Conservation (phyloP, 2,329 filamentous ascomycete genomes). For the Raffaelea albimanens region DNA sequence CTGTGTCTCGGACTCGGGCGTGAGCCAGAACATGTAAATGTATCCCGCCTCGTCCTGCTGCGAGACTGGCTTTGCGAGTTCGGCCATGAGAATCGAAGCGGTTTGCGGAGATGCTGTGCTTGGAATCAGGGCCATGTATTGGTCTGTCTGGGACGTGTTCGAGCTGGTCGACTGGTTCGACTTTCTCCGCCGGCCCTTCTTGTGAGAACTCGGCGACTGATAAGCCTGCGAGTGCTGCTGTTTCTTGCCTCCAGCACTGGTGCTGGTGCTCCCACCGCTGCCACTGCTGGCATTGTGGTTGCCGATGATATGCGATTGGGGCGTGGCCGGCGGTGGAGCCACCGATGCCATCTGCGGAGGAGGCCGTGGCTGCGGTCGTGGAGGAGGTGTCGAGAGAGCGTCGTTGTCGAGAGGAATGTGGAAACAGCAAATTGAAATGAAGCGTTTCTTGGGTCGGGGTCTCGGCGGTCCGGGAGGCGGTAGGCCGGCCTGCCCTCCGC, state of each 20-base stretch:
- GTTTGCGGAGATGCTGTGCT: slow-evolving; percentile 55
- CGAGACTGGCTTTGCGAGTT: slow-evolving; percentile 69
- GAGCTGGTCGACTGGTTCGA: slow-evolving; percentile 8
- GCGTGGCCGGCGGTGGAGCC: neutral
- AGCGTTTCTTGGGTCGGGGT: slow-evolving; percentile 21
- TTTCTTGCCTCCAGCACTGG: no score
- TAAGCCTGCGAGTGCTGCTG: no score
- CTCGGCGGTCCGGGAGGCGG: slow-evolving; percentile 12
- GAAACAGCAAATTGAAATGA: slow-evolving; percentile 44
- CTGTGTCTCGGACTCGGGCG: slow-evolving; percentile 49
- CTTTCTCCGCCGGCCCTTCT: slow-evolving; percentile 6
- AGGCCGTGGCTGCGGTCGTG: neutral
- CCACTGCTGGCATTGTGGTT: no score
- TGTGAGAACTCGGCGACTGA: slow-evolving; percentile 4
- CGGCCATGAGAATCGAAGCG: slow-evolving; percentile 60
- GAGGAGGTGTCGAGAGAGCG: slow-evolving; percentile 2
- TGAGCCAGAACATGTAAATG: slow-evolving; percentile 99
- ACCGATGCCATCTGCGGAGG: neutral
- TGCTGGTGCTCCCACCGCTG: no score
- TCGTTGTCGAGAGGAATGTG: slow-evolving; percentile 35
- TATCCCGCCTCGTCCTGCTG: slow-evolving; percentile 73
- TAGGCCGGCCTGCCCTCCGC: neutral
- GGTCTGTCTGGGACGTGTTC: slow-evolving; percentile 25
- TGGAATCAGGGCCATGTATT: slow-evolving; percentile 61
- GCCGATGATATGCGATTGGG: no score